Evolutionary conservation across 768 basidiomycete genomes (phyloP).

Genomic region (Leccinellum luteum): DNA sequence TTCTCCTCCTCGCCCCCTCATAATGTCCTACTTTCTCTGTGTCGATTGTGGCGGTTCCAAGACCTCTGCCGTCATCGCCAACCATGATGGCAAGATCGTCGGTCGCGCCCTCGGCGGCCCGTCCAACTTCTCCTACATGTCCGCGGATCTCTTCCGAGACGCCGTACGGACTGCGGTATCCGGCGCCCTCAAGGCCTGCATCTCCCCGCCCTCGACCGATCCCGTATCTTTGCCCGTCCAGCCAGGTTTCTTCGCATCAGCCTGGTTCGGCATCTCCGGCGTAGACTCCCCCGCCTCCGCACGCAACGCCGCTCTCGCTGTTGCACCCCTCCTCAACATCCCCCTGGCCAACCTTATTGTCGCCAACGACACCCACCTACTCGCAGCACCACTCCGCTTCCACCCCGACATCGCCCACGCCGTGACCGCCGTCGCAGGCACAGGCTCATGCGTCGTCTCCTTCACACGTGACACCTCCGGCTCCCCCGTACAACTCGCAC

Average conservation of each 20-base stretch:
- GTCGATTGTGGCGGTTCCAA: constrained; percentile 91
- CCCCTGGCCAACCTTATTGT: constrained; percentile 56
- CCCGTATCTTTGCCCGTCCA: constrained; percentile 38
- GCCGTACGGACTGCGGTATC: constrained; percentile 52
- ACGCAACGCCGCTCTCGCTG: constrained; percentile 48
- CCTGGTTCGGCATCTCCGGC: constrained; percentile 84
- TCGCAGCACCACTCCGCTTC: constrained; percentile 73
- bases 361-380: constrained; percentile 81
- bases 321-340: constrained; percentile 58
- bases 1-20: not conserved
- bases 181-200: constrained; percentile 50
- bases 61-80: constrained; percentile 71
- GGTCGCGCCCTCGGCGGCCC: constrained; percentile 72
- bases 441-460: constrained; percentile 73
- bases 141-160: constrained; percentile 54
- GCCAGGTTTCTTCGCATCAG: constrained; percentile 53
- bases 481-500: constrained; percentile 58
- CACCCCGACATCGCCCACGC: constrained; percentile 58
- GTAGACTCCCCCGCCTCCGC: constrained; percentile 71
- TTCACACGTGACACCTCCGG: constrained; percentile 46
- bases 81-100: constrained; percentile 54
- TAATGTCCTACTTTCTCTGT: constrained; percentile 69
- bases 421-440: constrained; percentile 76
- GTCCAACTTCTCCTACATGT: constrained; percentile 84
- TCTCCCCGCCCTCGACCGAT: constrained; percentile 35